phyloP scores from a whole-genome alignment of 2,329 filamentous ascomycete genomes.

The Sporothrix inflata region DNA sequence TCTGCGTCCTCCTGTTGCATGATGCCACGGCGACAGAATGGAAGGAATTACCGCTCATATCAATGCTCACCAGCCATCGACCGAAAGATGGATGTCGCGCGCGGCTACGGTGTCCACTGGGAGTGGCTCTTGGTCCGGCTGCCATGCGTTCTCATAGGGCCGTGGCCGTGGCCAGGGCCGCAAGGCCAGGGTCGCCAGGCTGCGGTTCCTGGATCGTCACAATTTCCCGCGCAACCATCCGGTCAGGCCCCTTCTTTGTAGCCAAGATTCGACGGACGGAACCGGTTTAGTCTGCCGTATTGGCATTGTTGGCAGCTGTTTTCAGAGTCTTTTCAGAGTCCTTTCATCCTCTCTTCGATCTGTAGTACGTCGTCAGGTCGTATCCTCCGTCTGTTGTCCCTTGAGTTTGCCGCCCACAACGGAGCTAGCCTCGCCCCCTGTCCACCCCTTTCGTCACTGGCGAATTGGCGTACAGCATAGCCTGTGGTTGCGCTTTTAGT shows the following conservation, averaged over 20 bases:
- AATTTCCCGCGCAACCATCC: background rate
- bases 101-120: slow-evolving; percentile 12
- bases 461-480: background rate
- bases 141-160: background rate
- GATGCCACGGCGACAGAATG: background rate
- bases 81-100: background rate
- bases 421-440: slow-evolving; percentile 7
- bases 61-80: background rate
- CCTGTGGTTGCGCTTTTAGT: background rate
- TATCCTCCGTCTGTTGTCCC: background rate
- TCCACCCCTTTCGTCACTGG: background rate
- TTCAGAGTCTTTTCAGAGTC: background rate
- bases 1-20: background rate
- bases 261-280: background rate
- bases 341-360: background rate
- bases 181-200: too few species aligned
- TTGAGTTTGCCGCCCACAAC: slow-evolving; percentile 4
- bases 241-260: background rate
- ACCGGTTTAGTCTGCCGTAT: background rate
- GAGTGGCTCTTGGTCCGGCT: background rate
- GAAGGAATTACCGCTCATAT: slow-evolving; percentile 1
- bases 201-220: background rate
- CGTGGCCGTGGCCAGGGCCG: background rate
- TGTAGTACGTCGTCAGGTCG: background rate
- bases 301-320: background rate